A percentile compares a stretch with the other conserved stretches of the same genome.
Evolutionary conservation across 192 early-diverging fungal genomes (phyloP).

Genomic region (Dissophora globulifera): DNA sequence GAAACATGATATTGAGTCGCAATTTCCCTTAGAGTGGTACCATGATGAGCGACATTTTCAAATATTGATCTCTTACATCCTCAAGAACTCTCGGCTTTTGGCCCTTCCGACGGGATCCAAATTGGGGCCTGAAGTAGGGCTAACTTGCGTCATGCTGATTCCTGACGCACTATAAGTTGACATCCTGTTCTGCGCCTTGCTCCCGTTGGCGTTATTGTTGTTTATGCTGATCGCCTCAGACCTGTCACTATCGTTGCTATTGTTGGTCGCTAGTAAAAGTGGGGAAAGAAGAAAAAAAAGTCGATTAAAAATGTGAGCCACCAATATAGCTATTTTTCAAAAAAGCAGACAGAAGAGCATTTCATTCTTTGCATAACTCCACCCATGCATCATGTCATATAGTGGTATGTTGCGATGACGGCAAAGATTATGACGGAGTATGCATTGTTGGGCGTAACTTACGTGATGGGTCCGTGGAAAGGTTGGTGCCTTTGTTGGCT

Average conservation of each 20-base stretch:
- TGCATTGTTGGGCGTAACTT: slow-evolving; percentile 10
- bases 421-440: no score
- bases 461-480: neutral
- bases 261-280: slow-evolving; percentile 1
- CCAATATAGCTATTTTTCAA: no score
- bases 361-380: no score
- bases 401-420: no score
- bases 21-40: no score
- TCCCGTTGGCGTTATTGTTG: slow-evolving; percentile 12
- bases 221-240: neutral
- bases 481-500: slow-evolving; percentile 5
- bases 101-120: slow-evolving; percentile 42
- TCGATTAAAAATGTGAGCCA: no score
- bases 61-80: slow-evolving; percentile 36
- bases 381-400: no score
- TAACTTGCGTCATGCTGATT: slow-evolving; percentile 44
- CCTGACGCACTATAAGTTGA: slow-evolving; percentile 41
- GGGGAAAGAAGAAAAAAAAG: slow-evolving; percentile 1
- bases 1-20: no score
- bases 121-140: slow-evolving; percentile 31
- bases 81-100: slow-evolving; percentile 52
- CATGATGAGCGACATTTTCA: no score
- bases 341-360: no score
- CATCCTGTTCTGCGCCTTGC: slow-evolving; percentile 47
- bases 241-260: neutral